Percentiles rank a stretch among this genome's conserved stretches.
Evolutionary conservation across 2,329 filamentous ascomycete genomes (phyloP).

Genomic region (Neophaeococcomyces aloes): DNA sequence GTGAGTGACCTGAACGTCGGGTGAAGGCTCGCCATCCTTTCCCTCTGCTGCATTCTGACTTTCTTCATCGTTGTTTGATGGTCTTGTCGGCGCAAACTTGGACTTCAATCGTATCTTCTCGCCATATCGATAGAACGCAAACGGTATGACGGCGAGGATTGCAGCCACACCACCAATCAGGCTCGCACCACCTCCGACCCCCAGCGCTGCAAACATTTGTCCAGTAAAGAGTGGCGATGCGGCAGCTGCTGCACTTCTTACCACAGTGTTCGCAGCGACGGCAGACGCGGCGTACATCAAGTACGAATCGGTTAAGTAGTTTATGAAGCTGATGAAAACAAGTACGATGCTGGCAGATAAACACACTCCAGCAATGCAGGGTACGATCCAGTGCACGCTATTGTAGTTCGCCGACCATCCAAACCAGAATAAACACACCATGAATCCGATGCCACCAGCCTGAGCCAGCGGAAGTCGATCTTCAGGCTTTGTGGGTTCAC

Average conservation of each 20-base stretch:
- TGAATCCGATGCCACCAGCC: constrained; percentile 42
- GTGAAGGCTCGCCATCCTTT: not conserved
- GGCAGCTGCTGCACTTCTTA: constrained; percentile 38
- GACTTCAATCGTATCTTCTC: constrained; percentile 29
- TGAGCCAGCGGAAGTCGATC: constrained; percentile 43
- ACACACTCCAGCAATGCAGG: constrained; percentile 35
- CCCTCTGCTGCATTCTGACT: not conserved
- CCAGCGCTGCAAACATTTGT: constrained; percentile 35
- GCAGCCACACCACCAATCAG: constrained; percentile 38
- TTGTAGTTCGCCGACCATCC: constrained; percentile 46
- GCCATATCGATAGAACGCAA: constrained; percentile 37
- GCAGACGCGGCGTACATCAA: constrained; percentile 35
- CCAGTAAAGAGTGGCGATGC: constrained; percentile 40
- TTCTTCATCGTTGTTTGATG: constrained; percentile 4
- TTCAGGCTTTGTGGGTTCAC: constrained; percentile 14
- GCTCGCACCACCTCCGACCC: constrained; percentile 39
- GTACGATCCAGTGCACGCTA: constrained; percentile 38
- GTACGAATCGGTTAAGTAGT: constrained; percentile 36
- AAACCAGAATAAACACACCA: constrained; percentile 50
- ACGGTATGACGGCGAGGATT: constrained; percentile 35
- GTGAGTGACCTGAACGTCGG: not conserved
- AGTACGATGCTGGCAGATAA: constrained; percentile 33
- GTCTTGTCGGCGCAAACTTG: constrained; percentile 41
- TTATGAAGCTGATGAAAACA: constrained; percentile 32
- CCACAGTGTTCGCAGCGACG: constrained; percentile 37